Percentiles rank a stretch among this genome's conserved stretches.
phyloP scores from a whole-genome alignment of 164 flowering plant genomes.

The Paratinospora sagittata region DNA sequence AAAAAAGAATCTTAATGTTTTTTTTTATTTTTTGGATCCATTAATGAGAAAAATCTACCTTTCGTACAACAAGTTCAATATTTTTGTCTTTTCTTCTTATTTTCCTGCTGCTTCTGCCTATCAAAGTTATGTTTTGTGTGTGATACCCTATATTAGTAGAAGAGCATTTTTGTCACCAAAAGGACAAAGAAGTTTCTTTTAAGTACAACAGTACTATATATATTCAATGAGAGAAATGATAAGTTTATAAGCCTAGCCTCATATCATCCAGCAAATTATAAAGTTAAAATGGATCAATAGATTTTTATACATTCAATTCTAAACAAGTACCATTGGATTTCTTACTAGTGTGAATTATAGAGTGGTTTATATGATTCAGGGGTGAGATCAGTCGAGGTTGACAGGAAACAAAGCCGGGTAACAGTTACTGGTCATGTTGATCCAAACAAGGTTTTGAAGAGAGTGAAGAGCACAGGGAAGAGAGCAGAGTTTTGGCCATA shows the following conservation, averaged over 20 bases:
- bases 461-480: conserved; percentile 59
- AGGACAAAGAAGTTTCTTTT: neutral
- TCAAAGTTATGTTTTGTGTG: neutral
- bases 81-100: neutral
- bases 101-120: neutral
- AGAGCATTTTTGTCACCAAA: neutral
- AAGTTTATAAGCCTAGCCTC: neutral
- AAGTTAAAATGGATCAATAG: no score
- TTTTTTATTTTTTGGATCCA: neutral
- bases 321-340: neutral
- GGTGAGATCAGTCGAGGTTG: conserved; percentile 50
- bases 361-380: conserved; percentile 21
- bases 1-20: neutral
- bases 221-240: neutral
- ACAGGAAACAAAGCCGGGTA: conserved; percentile 54
- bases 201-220: neutral
- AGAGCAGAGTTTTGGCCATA: conserved; percentile 81
- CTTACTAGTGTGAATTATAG: neutral
- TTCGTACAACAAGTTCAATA: neutral
- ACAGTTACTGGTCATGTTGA: conserved; percentile 62
- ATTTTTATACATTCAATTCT: neutral
- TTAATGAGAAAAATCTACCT: neutral
- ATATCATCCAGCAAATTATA: neutral
- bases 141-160: neutral
- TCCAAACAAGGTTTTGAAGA: conserved; percentile 64